Evolutionary conservation across 2,329 filamentous ascomycete genomes (phyloP).

Genomic region (Dothistroma septosporum): DNA sequence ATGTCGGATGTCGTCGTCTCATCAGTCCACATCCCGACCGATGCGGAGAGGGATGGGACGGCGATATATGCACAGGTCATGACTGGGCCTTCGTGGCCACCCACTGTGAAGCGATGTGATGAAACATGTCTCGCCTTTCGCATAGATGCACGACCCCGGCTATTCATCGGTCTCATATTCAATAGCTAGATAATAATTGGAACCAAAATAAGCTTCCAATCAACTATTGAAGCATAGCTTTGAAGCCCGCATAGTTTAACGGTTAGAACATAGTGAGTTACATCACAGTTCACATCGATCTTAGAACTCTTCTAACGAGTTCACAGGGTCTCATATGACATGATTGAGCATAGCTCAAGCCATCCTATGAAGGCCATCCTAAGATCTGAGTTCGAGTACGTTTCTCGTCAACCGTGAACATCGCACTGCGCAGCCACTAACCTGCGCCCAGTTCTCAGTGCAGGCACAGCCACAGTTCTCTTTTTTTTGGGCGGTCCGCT

Average conservation of each 20-base stretch:
- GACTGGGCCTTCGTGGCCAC: neutral
- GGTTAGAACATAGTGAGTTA: neutral
- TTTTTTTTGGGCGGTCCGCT: neutral
- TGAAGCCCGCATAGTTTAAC: constrained; percentile 1
- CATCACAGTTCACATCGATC: too few species aligned
- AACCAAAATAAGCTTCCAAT: neutral
- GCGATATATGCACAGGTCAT: neutral
- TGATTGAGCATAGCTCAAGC: neutral
- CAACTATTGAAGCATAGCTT: neutral
- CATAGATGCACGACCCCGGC: neutral
- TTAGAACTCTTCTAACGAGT: too few species aligned
- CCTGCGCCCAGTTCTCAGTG: neutral
- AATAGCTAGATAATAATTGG: neutral
- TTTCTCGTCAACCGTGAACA: neutral
- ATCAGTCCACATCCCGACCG: neutral
- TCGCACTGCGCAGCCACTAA: neutral
- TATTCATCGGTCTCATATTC: neutral
- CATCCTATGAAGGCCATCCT: constrained; percentile 3
- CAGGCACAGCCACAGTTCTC: neutral
- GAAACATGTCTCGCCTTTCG: too few species aligned
- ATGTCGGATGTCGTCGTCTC: neutral
- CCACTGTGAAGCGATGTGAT: neutral
- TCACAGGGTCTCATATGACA: neutral
- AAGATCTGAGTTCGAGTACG: constrained; percentile 1
- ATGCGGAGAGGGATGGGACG: neutral